phyloP scores from a whole-genome alignment of 345 rosid species.

The Capsella bursapastoris region DNA sequence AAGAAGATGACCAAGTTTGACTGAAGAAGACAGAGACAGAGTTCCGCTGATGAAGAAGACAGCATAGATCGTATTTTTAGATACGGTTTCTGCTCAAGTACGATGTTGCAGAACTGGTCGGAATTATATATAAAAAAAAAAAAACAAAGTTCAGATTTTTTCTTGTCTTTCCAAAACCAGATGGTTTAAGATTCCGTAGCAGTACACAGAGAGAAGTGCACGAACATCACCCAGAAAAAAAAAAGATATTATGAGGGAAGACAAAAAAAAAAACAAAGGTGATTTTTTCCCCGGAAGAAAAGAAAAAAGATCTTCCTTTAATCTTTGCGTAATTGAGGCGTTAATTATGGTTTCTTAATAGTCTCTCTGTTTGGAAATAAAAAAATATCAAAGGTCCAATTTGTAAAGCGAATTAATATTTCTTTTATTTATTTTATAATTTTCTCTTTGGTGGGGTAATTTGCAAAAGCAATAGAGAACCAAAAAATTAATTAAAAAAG shows the following conservation, averaged over 20 bases:
- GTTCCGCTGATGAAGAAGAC: slow-evolving; percentile 23
- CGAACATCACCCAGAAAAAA: slow-evolving; percentile 25
- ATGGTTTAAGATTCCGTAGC: slow-evolving; percentile 30
- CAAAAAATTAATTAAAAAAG: neutral
- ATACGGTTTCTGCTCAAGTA: slow-evolving; percentile 38
- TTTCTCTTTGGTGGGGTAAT: slow-evolving; percentile 23
- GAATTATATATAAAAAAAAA: slow-evolving; percentile 25
- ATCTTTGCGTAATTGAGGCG: slow-evolving; percentile 29
- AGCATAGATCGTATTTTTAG: slow-evolving; percentile 9
- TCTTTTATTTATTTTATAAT: slow-evolving; percentile 1
- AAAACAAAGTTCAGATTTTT: neutral
- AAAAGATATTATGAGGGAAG: neutral
- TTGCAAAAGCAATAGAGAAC: slow-evolving; percentile 29
- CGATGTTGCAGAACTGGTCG: slow-evolving; percentile 46
- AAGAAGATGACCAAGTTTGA: slow-evolving; percentile 32
- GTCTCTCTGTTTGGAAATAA: slow-evolving; percentile 10
- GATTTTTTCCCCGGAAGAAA: neutral
- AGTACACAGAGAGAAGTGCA: slow-evolving; percentile 14
- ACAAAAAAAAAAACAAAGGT: neutral
- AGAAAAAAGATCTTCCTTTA: neutral
- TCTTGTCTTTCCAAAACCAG: slow-evolving; percentile 14
- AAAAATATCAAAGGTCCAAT: slow-evolving; percentile 28
- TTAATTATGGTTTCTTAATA: neutral
- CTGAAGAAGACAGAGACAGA: slow-evolving; percentile 22
- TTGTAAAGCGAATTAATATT: slow-evolving; percentile 3